Base-by-base conservation (phyloP, 1,284 basidiomycete genomes). In the Mycosarcoma mackinlayi region DNA sequence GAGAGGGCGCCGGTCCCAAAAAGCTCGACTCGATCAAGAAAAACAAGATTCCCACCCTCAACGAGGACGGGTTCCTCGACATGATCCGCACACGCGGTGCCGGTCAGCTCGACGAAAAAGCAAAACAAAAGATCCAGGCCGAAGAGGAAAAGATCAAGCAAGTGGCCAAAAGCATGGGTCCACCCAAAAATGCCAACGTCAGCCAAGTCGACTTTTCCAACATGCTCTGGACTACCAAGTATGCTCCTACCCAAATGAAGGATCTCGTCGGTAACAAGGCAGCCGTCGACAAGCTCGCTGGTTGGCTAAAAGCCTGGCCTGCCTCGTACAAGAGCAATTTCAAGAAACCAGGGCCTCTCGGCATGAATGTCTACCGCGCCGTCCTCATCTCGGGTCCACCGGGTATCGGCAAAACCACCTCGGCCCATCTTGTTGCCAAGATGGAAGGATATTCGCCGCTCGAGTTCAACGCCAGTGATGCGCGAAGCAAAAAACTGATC, bases 321-420 rank as follows among this genome's bases (percentile, higher is more conserved):
- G 53, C 35, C 40, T 80, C 76, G 46, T 64, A 69, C 37, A 21
- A 47, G 18, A 55, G 62, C 30, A 50, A 74, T 39, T 90, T 98
- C 85, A 97, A 93, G 84, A 96, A 95, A 81, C 93, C 94, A 0
- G 95, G 95, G 2, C 95, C 94, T 83, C 88, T 89, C 64, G 93
- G 89, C 0, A 91, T 91, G 88, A 93, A 93, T 68, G 85, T 90
- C 18, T 96, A 87, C 82, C 89, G 94, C 18, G 93, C 93, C 3
- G 88, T 97, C 1, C 85, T 99, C 61, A 89, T 98, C 63, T 92
- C 92, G 1, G 95, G 95, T 0, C 89, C 94, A 3, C 95, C 95
- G 4, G 95, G 96, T 3, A 96, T 98, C 57, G 95, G 95, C 27
- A 99, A 99, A 86, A 99, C 95, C 5, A 97, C 94, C 0, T 91